Base-by-base conservation (phyloP, 83 land plant genomes). In the Picea engelmannii region DNA sequence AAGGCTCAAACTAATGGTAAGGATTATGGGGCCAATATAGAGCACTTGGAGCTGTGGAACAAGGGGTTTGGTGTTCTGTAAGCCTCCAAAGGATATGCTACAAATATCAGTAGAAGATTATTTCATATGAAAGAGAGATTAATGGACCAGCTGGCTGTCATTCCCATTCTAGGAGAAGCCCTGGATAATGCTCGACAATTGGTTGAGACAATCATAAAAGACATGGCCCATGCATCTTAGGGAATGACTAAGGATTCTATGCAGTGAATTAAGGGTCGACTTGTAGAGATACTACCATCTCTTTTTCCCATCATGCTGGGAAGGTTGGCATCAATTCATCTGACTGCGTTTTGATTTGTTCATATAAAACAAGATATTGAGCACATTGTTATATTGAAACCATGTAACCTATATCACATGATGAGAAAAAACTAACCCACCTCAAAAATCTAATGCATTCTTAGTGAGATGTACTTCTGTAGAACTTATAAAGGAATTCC, bases 211-310 rank as follows among this genome's bases (percentile, higher is more conserved):
- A 81, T 81, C 64, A 59, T 81, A 20, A 35, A 60, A 71, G 83
- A 81, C 6, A 74, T 74, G 63, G 71, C 64, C 23, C 83, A 81
- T 38, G 62, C 78, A 25, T 78, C 83, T 69, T 63, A 81, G 74
- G 83, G 31, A 27, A 27, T 27, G 31, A 27, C 31, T 27, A 27
- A 27, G 31, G 31, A 27, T 27, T 0, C 31, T n/a, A 49, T 71
- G 38, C 61, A 55, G 65, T 64, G 62, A 6, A 71, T 81, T 62
- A 81, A 74, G 47, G 10, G 38, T 21, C 27, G 74, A 18, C 83
- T 71, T 81, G 77, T 81, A 16, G 83, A 81, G 76, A 55, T 81
- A 52, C 74, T 81, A 38, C 78, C 83, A 27, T 81, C 64, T 58
- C 83, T 81, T 24, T 81, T 78, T 71, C 78, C 4, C 11, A 18